These are phyloP conservation scores for Calamus simplicifolius DNA, from an alignment of 176 grass and related monocot genomes.

Conservation along the genomic window DNA sequence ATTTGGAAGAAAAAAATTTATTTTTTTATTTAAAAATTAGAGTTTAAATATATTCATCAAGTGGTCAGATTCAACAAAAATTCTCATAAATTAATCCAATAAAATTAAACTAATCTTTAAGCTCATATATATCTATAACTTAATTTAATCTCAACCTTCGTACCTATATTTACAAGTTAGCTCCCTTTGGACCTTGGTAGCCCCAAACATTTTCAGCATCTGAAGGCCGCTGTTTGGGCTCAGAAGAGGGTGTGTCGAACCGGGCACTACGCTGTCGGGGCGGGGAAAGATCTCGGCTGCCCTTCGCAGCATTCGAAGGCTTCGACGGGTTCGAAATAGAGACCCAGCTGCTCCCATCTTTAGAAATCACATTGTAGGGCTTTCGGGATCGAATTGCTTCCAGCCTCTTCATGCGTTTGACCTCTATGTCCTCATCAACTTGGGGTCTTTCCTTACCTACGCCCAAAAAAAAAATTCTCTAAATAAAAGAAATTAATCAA, in stretches of 20 bases:
- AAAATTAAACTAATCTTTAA: too few relatives aligned
- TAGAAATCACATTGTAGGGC: conserved; percentile 61
- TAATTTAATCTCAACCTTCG: too few relatives aligned
- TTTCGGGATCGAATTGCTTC: conserved; percentile 57
- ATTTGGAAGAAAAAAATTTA: too few relatives aligned
- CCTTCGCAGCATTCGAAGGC: neutral
- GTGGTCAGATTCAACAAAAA: too few relatives aligned
- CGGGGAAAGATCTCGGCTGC: conserved; percentile 17
- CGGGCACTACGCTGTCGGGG: conserved; percentile 17
- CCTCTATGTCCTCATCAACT: conserved; percentile 91
- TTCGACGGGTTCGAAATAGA: conserved; percentile 12
- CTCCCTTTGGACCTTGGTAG: too few relatives aligned
- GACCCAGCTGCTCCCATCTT: conserved; percentile 88
- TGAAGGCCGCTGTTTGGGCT: neutral
- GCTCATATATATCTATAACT: too few relatives aligned
- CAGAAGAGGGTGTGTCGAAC: conserved; percentile 28
- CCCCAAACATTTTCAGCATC: too few relatives aligned
- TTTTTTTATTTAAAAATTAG: too few relatives aligned
- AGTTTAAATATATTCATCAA: too few relatives aligned
- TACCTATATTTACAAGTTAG: too few relatives aligned
- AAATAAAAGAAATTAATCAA: too few relatives aligned
- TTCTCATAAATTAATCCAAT: too few relatives aligned
- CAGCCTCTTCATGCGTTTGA: conserved; percentile 76
- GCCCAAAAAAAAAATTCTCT: conserved; percentile 4
- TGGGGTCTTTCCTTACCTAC: conserved; percentile 65